phyloP scores from a whole-genome alignment of 75 land plant species.

The Picea sitchensis region DNA sequence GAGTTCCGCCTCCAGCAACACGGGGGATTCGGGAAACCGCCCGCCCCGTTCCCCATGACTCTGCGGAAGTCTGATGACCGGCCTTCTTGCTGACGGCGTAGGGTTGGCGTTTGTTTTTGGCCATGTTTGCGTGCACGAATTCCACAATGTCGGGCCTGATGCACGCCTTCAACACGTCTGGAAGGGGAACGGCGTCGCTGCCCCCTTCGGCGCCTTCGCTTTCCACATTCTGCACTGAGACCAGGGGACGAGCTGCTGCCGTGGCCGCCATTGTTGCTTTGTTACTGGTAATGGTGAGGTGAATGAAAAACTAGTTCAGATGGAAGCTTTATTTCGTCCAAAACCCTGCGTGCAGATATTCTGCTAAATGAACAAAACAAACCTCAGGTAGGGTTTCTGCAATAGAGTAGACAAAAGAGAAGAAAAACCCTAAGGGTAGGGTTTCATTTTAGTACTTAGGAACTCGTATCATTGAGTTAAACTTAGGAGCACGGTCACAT shows the following conservation, averaged over 20 bases:
- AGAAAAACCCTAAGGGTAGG: too few relatives aligned
- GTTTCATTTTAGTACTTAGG: too few relatives aligned
- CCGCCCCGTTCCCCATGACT: constrained; percentile 74
- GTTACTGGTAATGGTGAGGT: too few relatives aligned
- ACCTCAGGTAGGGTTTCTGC: too few relatives aligned
- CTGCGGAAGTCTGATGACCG: constrained; percentile 68
- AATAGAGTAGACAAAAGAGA: too few relatives aligned
- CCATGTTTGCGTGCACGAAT: constrained; percentile 46
- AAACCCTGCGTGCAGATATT: too few relatives aligned
- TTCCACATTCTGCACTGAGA: constrained; percentile 42
- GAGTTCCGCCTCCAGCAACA: constrained; percentile 72
- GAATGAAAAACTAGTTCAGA: too few relatives aligned
- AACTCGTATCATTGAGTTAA: too few relatives aligned
- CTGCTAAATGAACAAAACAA: too few relatives aligned
- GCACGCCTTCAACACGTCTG: constrained; percentile 49
- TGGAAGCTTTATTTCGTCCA: too few relatives aligned
- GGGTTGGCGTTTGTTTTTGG: constrained; percentile 62
- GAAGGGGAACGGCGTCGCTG: constrained; percentile 30
- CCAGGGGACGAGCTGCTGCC: constrained; percentile 52
- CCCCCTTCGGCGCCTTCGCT: constrained; percentile 29
- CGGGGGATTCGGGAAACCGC: constrained; percentile 70
- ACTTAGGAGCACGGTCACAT: too few relatives aligned
- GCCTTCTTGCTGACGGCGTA: constrained; percentile 58
- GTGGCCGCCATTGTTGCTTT: not conserved
- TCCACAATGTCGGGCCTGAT: constrained; percentile 59